phyloP scores from a whole-genome alignment of 2,329 filamentous ascomycete genomes.

The Zymoseptoria brevis region DNA sequence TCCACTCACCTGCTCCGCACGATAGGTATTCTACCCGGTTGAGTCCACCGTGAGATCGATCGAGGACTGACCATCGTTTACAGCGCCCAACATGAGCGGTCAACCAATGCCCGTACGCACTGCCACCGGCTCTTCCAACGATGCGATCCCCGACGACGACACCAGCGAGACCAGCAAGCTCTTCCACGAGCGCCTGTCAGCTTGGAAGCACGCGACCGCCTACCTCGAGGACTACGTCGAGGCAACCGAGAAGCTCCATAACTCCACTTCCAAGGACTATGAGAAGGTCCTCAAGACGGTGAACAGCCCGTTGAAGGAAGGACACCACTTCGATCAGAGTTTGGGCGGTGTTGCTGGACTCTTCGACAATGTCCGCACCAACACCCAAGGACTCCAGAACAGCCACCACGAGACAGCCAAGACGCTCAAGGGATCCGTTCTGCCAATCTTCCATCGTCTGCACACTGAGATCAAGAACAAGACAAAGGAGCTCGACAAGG shows the following conservation, averaged over 20 bases:
- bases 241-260: slow-evolving; percentile 79
- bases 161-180: slow-evolving; percentile 49
- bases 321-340: slow-evolving; percentile 84
- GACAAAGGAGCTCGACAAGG: slow-evolving; percentile 75
- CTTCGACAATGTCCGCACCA: slow-evolving; percentile 88
- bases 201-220: slow-evolving; percentile 90
- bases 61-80: not conserved
- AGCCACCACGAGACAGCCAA: slow-evolving; percentile 87
- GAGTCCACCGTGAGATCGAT: not conserved
- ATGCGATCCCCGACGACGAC: slow-evolving; percentile 43
- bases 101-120: slow-evolving; percentile 26
- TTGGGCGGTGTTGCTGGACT: slow-evolving; percentile 81
- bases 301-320: slow-evolving; percentile 75
- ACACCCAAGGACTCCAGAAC: slow-evolving; percentile 85
- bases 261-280: slow-evolving; percentile 82
- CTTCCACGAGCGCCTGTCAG: slow-evolving; percentile 77
- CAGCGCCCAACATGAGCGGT: slow-evolving; percentile 2
- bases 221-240: slow-evolving; percentile 87
- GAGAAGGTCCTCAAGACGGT: slow-evolving; percentile 93
- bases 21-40: not conserved
- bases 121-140: slow-evolving; percentile 32
- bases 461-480: slow-evolving; percentile 97
- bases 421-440: slow-evolving; percentile 73
- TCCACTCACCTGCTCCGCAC: not conserved
- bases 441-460: slow-evolving; percentile 81